Evolutionary conservation across 177 flowering plant species (phyloP), one percentile per base, ranked within the genome.

Genomic region (Vitis hybrid): DNA sequence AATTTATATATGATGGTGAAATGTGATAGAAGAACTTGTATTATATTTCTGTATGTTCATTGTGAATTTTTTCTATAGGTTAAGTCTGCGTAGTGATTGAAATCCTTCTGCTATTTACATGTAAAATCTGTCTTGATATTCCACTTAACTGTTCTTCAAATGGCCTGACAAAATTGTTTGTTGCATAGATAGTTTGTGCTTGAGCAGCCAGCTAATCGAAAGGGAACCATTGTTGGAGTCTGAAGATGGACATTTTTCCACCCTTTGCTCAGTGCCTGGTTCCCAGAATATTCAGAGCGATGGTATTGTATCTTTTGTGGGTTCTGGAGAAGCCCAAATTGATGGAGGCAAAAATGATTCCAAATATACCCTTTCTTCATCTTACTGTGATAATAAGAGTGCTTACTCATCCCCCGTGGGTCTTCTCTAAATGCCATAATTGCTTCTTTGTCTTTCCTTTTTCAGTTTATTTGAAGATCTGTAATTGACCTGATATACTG

Each of bases 391-490:
- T 21, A 85, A 84, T 60, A 90, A 84, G 83, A 84, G 76, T 78
- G 71, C 83, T 30, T 91, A 89, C 76, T 86, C 99, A 66, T 90
- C 99, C 61, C 32, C 76, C 85, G 99, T 95, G 79, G 48, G 89
- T 80, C 15, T 70, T 15, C 12, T 7, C 53, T 75, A 56, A 65
- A 58, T 60, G 51, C 54, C 58, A 27, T 78, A 4, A 46, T 49
- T 58, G 24, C 50, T 67, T 11, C 51, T 50, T 67, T 63, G 32
- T n/a, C 9, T 46, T 67, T 56, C 35, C 24, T 7, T 65, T 64
- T 64, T 41, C 8, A 48, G 27, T 57, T 17, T 57, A 8, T 70
- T 64, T 21, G 17, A 67, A 10, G 59, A 21, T 58, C 32, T 59
- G 32, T 65, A 3, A 9, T 49, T 58, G 61, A 35, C 48, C 48